phyloP scores from a whole-genome alignment of 805 yeast species.

The Cyberlindnera sargentensis region DNA sequence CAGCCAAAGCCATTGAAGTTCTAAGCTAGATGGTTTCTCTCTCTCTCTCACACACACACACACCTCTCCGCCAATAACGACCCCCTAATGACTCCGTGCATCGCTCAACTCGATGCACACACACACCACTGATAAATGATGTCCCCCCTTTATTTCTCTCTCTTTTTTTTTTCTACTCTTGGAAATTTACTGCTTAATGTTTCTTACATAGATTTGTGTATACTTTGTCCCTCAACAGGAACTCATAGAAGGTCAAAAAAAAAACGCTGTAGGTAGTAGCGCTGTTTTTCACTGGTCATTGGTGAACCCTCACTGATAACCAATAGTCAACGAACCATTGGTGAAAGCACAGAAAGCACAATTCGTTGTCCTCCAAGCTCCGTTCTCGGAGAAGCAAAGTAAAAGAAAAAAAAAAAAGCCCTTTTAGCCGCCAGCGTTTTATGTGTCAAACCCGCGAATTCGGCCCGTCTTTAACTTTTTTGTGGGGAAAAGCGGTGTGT shows the following conservation, averaged over 20 bases:
- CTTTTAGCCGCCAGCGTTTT: no score
- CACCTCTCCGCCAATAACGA: background rate
- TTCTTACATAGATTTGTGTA: slow-evolving; percentile 2
- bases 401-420: no score
- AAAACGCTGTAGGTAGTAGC: background rate
- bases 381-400: no score
- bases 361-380: no score
- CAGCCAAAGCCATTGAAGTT: slow-evolving; percentile 75
- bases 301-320: background rate
- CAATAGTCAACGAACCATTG: no score
- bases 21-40: slow-evolving; percentile 24
- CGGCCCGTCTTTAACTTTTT: background rate
- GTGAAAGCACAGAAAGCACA: no score
- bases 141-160: background rate
- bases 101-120: slow-evolving; percentile 17
- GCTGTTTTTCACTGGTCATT: background rate
- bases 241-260: slow-evolving; percentile 14
- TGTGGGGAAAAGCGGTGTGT: background rate
- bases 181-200: background rate
- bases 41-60: background rate
- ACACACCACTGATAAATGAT: no score
- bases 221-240: slow-evolving; percentile 18
- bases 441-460: no score
- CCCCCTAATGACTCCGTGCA: slow-evolving; percentile 10
- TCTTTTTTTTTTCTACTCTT: slow-evolving; percentile 1